Evolutionary conservation across 148 eudicot species (phyloP).

Genomic region (Vaccinium myrtillus): DNA sequence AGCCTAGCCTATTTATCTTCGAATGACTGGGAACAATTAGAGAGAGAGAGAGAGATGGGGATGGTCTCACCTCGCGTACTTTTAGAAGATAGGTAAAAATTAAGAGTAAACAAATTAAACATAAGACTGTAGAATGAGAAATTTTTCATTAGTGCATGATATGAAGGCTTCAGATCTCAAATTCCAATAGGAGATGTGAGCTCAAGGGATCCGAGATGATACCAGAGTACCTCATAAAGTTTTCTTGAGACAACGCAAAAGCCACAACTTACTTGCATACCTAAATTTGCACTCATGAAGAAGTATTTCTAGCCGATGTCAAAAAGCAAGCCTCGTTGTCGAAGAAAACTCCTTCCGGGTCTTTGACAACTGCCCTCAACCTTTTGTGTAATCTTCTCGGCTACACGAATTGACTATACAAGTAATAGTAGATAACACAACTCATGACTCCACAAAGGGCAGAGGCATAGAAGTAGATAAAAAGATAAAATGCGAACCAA

Average conservation of each 20-base stretch:
- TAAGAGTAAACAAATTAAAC: background rate
- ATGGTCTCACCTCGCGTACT: background rate
- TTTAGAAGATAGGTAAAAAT: background rate
- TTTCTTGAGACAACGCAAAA: background rate
- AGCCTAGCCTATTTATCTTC: background rate
- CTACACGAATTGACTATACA: conserved; percentile 90
- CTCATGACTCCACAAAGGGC: conserved; percentile 6
- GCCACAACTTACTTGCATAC: background rate
- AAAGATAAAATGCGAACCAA: background rate
- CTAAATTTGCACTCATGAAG: background rate
- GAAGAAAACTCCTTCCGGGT: conserved; percentile 93
- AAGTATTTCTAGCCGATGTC: conserved; percentile 12
- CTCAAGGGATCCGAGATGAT: background rate
- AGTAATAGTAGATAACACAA: conserved; percentile 15
- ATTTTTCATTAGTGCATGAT: conserved; percentile 1
- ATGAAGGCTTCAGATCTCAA: background rate
- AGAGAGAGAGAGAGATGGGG: conserved; percentile 10
- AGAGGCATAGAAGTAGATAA: background rate
- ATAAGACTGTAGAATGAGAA: background rate
- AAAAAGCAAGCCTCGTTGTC: conserved; percentile 87
- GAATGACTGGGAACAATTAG: background rate
- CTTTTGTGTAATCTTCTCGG: conserved; percentile 99
- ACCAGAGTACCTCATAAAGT: conserved; percentile 3
- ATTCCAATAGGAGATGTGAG: background rate
- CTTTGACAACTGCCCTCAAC: conserved; percentile 97